phyloP scores from a whole-genome alignment of 257 asterid species.

The Phtheirospermum japonicum region DNA sequence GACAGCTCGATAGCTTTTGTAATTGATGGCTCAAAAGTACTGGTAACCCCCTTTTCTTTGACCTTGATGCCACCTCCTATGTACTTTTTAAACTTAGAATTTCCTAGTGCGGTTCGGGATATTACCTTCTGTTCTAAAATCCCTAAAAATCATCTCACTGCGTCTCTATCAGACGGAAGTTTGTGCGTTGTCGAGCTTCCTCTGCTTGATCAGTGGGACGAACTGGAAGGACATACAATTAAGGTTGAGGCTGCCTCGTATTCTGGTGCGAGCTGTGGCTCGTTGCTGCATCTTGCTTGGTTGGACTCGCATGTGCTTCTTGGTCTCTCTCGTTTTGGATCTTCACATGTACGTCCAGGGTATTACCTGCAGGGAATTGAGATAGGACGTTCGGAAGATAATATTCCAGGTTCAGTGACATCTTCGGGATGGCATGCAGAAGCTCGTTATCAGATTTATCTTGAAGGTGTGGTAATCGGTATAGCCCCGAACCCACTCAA shows the following conservation, averaged over 20 bases:
- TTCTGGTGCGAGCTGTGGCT: conserved; percentile 37
- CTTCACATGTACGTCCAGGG: conserved; percentile 33
- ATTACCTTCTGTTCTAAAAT: conserved; percentile 41
- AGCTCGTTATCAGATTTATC: conserved; percentile 41
- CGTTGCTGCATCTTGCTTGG: conserved; percentile 67
- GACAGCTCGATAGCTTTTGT: conserved; percentile 81
- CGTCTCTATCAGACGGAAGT: conserved; percentile 79
- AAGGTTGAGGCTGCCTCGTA: conserved; percentile 55
- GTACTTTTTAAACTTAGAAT: conserved; percentile 61
- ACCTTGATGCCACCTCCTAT: conserved; percentile 92
- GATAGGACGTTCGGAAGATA: conserved; percentile 65
- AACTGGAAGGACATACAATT: conserved; percentile 68
- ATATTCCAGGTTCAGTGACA: conserved; percentile 59
- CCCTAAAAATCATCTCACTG: conserved; percentile 61
- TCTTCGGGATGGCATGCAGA: conserved; percentile 82
- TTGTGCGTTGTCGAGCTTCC: conserved; percentile 84
- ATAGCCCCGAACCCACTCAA: conserved; percentile 43
- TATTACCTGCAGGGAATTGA: conserved; percentile 70
- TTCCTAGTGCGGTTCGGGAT: conserved; percentile 65
- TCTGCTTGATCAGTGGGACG: conserved; percentile 78
- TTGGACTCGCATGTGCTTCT: conserved; percentile 71
- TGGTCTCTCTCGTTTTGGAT: conserved; percentile 40
- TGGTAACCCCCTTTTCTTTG: conserved; percentile 72
- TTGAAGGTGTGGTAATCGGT: conserved; percentile 62
- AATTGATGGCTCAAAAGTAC: conserved; percentile 68